Conservation (phyloP, 768 basidiomycete species). For the Sporobolomyces roseus region DNA sequence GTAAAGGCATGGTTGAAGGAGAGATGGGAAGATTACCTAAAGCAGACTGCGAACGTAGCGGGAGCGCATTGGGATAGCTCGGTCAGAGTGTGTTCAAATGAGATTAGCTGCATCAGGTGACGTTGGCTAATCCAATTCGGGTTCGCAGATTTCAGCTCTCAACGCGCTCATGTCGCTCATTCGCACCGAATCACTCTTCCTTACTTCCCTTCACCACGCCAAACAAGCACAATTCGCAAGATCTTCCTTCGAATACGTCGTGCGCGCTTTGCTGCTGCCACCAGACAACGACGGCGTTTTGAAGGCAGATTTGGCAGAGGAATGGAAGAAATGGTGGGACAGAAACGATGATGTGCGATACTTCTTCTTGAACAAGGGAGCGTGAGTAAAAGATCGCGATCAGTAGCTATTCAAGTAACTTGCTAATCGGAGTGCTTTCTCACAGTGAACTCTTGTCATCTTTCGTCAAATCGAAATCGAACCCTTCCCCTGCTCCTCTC, state of each 20-base stretch:
- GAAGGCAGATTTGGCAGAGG: slow-evolving; percentile 63
- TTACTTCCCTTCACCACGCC: slow-evolving; percentile 64
- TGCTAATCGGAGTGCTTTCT: slow-evolving; percentile 18
- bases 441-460: slow-evolving; percentile 45
- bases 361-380: slow-evolving; percentile 73
- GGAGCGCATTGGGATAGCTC: slow-evolving; percentile 67
- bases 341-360: slow-evolving; percentile 78
- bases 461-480: slow-evolving; percentile 12
- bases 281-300: slow-evolving; percentile 52
- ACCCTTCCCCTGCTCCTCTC: slow-evolving; percentile 45
- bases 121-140: not conserved
- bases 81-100: slow-evolving; percentile 60
- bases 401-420: too few species aligned
- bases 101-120: too few species aligned
- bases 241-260: slow-evolving; percentile 57
- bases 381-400: slow-evolving; percentile 56
- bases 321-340: slow-evolving; percentile 73
- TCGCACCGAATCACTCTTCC: slow-evolving; percentile 69
- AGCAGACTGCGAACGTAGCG: slow-evolving; percentile 65
- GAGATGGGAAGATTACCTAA: slow-evolving; percentile 65
- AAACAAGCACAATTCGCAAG: slow-evolving; percentile 64
- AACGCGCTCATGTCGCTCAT: slow-evolving; percentile 72
- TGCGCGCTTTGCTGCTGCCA: slow-evolving; percentile 54
- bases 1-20: slow-evolving; percentile 71
- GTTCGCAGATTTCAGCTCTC: slow-evolving; percentile 62